phyloP scores from a whole-genome alignment of 2,329 filamentous ascomycete genomes.

The Cytospora chrysosperma region DNA sequence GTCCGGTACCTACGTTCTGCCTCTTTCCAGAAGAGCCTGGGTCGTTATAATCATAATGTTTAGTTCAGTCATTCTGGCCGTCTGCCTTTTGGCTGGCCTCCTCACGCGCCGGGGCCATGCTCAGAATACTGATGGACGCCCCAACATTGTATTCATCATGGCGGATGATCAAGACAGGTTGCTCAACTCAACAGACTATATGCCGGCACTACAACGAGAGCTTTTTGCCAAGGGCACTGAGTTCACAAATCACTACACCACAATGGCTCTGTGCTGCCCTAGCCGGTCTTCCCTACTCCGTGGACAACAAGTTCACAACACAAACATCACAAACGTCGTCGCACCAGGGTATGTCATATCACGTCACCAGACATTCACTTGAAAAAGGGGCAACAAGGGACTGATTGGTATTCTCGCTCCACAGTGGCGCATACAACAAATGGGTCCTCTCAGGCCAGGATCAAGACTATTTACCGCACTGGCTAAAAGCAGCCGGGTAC shows the following conservation, averaged over 20 bases:
- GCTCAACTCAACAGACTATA: conserved; percentile 25
- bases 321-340: conserved; percentile 35
- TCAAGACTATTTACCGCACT: conserved; percentile 42
- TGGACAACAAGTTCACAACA: conserved; percentile 32
- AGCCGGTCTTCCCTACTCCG: conserved; percentile 28
- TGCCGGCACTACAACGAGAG: conserved; percentile 26
- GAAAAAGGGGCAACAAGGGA: neutral
- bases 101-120: conserved; percentile 15
- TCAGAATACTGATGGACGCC: conserved; percentile 19
- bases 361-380: neutral
- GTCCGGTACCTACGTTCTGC: neutral
- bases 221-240: conserved; percentile 28
- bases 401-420: neutral
- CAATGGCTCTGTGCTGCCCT: conserved; percentile 31
- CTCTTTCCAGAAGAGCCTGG: conserved; percentile 8
- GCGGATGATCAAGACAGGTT: conserved; percentile 29
- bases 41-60: conserved; percentile 19
- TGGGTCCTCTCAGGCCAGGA: conserved; percentile 44
- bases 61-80: conserved; percentile 10
- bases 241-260: conserved; percentile 32
- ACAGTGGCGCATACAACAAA: conserved; percentile 41
- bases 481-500: conserved; percentile 44
- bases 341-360: conserved; percentile 32
- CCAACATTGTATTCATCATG: conserved; percentile 30
- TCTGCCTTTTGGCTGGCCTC: conserved; percentile 20